Evolutionary conservation across 805 yeast species (phyloP).

Genomic region (Metschnikowia shivogae): DNA sequence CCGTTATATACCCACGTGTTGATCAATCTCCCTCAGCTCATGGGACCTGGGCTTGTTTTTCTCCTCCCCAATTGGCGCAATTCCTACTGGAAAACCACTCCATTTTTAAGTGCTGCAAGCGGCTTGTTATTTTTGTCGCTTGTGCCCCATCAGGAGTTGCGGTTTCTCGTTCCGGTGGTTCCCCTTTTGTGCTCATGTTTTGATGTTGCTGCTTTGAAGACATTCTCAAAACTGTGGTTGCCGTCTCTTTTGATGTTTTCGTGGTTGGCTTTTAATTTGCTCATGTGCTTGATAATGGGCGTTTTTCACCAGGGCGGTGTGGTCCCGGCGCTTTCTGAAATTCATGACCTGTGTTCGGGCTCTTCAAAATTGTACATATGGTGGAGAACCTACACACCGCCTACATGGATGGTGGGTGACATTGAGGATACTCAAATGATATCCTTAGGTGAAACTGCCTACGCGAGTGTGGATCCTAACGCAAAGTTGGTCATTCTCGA

Average conservation of each 20-base stretch:
- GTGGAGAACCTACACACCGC: constrained; percentile 96
- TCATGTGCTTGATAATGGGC: constrained; percentile 68
- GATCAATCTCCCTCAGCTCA: constrained; percentile 70
- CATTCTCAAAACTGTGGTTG: not conserved
- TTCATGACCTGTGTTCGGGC: constrained; percentile 18
- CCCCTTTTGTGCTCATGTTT: constrained; percentile 66
- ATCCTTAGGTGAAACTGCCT: constrained; percentile 10
- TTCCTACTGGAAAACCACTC: constrained; percentile 45
- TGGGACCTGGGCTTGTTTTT: constrained; percentile 68
- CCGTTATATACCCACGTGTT: constrained; percentile 69
- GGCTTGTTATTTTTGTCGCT: constrained; percentile 61
- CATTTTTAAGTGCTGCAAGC: constrained; percentile 57
- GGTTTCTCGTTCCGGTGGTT: constrained; percentile 75
- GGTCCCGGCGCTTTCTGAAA: constrained; percentile 53
- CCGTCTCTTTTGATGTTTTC: constrained; percentile 25
- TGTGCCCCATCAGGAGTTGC: constrained; percentile 89
- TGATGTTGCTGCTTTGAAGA: constrained; percentile 34
- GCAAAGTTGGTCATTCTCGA: constrained; percentile 30
- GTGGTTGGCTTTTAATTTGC: constrained; percentile 65
- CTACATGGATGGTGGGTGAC: constrained; percentile 70
- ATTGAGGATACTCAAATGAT: constrained; percentile 13
- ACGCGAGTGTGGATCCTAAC: constrained; percentile 11
- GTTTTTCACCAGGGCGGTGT: constrained; percentile 88
- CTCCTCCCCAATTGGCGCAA: constrained; percentile 34
- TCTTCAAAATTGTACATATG: constrained; percentile 50